Evolutionary conservation across 768 basidiomycete genomes (phyloP).

Genomic region (Lactarius evosmus): DNA sequence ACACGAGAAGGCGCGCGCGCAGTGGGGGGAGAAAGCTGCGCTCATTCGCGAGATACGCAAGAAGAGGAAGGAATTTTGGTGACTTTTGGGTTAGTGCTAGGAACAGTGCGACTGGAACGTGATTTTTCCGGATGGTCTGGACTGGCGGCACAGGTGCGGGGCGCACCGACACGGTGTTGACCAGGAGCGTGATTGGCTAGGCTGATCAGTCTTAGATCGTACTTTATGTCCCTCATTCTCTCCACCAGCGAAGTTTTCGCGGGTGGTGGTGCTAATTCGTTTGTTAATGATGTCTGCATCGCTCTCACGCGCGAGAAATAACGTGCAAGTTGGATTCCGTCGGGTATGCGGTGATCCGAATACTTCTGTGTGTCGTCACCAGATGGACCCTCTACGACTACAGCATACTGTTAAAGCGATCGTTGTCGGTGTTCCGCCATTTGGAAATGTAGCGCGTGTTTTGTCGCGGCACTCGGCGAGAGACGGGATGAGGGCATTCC

Average conservation of each 20-base stretch:
- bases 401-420: neutral
- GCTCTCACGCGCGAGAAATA: neutral
- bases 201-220: constrained; percentile 1
- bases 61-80: constrained; percentile 75
- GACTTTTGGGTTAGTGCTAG: constrained; percentile 24
- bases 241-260: neutral
- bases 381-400: neutral
- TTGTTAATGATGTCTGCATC: neutral
- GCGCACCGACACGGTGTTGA: neutral
- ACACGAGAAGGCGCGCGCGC: constrained; percentile 46
- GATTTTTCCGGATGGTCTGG: neutral
- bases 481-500: neutral
- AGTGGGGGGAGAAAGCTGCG: constrained; percentile 71
- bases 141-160: neutral
- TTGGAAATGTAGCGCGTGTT: neutral
- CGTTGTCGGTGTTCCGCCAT: neutral
- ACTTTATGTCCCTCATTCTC: neutral
- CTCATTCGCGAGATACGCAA: constrained; percentile 59
- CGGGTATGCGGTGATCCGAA: neutral
- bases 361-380: neutral
- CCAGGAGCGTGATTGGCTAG: neutral
- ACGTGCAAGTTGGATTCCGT: neutral
- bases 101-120: constrained; percentile 3
- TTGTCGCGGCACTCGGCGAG: neutral
- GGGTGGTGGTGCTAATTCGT: neutral